Base-by-base conservation (phyloP, 73 alveolate genomes). In the Blepharisma japonicum region DNA sequence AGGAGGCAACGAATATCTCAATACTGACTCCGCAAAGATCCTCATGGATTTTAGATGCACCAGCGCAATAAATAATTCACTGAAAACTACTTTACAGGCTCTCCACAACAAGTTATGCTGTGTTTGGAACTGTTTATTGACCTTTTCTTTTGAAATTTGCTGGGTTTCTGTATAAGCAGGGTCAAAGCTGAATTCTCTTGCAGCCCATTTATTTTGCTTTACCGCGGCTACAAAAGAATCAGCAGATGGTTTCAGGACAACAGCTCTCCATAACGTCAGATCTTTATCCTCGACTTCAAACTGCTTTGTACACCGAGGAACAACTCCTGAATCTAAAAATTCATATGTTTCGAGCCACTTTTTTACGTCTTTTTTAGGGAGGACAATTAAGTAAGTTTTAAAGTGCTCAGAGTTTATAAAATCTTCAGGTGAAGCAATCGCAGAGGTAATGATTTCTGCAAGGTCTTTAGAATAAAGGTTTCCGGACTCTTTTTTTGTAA, bases 1-100 rank as follows among this genome's bases (percentile, higher is more conserved):
- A 11, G 94, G 92, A 20, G 93, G 92, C 55, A 89, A 78, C 14
- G 95, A 94, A 55, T 89, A 92, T 76, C 96, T 88, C 77, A 91
- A 71, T 18, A 91, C 94, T 39, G 93, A 88, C 76, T 92, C 98
- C 38, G 86, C 90, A 56, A 82, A 90, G 7, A 93, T 77, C 89
- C 98, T 90, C 72, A 90, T 70, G 14, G 83, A 94, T 55, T 92
- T 92, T 48, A 92, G 72, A 76, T 92, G 98, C 71, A 87, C 55
- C 18, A 71, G 67, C 2, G 92, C 88, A 71, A 87, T 81, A 56
- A 78, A 90, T 55, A 92, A 87, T 68, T 90, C 96, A 84, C 95
- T 85, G 84, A 90, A 92, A 25, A 45, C 68, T 14, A 89, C 86
- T 71, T 83, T 90, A 68, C 80, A 91, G 68, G 91, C 66, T 71